Evolutionary conservation across 2,329 filamentous ascomycete genomes (phyloP), one percentile per base, ranked within the genome.

Genomic region (Diaporthe citrichinensis): DNA sequence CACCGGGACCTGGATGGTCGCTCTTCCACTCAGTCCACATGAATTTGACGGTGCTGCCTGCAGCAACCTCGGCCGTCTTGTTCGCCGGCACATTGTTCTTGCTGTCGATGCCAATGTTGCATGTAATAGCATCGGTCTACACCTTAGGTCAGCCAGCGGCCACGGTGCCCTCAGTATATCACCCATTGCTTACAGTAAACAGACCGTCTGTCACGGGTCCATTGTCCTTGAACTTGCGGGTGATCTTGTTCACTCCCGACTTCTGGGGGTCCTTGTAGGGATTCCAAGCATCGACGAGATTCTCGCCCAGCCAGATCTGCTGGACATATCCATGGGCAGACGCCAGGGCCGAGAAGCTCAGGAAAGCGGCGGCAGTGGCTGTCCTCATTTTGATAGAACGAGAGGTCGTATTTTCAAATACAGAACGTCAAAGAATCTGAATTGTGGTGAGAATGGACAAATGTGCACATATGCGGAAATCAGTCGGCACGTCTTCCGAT

Each of bases 1-100:
- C 34, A 65, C 61, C 39, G 9, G 61, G 61, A 10, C 61, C 61
- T 6, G 61, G 61, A 31, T 65, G 61, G 41, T 65, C 61, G 25
- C 61, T 65, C 61, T 65, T 65, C 61, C 61, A 65, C 41, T 65
- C 61, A 9, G 61, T 65, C 61, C 61, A 65, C 61, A 65, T 65
- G 28, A 65, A 65, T 34, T 65, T 65, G 41, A 65, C 61, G 34
- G 41, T 46, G 61, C 61, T 65, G 25, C 61, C 61, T 10, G 61
- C 61, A 49, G 61, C 41, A 15, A 65, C 61, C 17, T 65, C 61
- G 0, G 61, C 61, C 17, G 61, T 65, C 10, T 46, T 65, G 61
- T 44, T 65, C 17, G 36, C 61, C 8, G 61, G 41, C n/a, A 65
- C 61, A 34, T 65, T 65, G 28, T 65, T 65, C 41, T 65, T 1